Conservation (phyloP, 2,329 filamentous ascomycete species). For the Diaporthe helianthi region DNA sequence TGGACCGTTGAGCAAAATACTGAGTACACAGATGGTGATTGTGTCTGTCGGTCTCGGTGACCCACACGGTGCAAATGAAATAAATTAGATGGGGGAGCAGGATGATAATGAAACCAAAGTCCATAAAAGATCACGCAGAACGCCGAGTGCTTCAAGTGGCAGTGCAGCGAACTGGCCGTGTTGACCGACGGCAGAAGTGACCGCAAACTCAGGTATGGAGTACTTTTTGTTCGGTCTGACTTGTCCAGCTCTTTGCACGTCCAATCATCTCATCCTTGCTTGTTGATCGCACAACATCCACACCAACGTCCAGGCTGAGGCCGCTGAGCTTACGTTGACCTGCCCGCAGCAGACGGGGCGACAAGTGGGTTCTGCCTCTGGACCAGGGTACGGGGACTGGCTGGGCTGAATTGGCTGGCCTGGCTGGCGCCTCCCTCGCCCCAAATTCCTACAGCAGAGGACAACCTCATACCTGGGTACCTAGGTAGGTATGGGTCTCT, state of each 20-base stretch:
- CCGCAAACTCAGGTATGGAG: background rate
- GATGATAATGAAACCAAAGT: background rate
- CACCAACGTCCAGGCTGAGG: background rate
- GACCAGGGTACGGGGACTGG: background rate
- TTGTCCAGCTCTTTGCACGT: background rate
- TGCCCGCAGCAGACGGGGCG: constrained; percentile 18
- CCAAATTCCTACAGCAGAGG: too few relatives aligned
- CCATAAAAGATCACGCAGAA: background rate
- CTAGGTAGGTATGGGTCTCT: too few relatives aligned
- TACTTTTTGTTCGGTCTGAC: background rate
- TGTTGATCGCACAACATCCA: constrained; percentile 5
- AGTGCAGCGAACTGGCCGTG: background rate
- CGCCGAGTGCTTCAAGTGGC: background rate
- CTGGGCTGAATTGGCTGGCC: background rate
- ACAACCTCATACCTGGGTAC: too few relatives aligned
- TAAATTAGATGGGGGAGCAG: background rate
- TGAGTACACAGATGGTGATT: background rate
- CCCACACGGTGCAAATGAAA: constrained; percentile 17
- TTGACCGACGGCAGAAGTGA: background rate
- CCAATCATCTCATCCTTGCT: background rate
- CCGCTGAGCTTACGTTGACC: constrained; percentile 22
- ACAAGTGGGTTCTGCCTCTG: constrained; percentile 9
- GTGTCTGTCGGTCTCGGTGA: background rate
- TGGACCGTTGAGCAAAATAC: background rate
- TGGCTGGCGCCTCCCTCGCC: too few relatives aligned